Percentiles rank a stretch among this genome's conserved stretches.
These are phyloP conservation scores for Ascochyta fabae DNA, from an alignment of 2,329 filamentous ascomycete species.

Conservation along the genomic window DNA sequence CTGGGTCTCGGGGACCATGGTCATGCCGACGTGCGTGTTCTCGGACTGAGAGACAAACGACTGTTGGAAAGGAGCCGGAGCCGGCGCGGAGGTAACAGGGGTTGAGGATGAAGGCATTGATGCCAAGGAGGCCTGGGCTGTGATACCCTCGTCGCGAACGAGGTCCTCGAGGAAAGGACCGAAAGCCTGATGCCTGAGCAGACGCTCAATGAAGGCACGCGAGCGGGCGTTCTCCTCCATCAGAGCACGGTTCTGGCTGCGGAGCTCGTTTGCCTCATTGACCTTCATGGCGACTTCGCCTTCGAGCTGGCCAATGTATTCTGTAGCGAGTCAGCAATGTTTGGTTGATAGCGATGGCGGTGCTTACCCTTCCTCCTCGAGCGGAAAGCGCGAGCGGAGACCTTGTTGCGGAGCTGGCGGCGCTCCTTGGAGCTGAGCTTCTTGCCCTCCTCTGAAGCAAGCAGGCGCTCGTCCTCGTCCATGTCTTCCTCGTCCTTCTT, in stretches of 20 bases:
- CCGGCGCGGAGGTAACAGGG: constrained; percentile 47
- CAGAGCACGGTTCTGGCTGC: constrained; percentile 79
- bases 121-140: constrained; percentile 39
- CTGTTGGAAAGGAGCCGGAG: constrained; percentile 60
- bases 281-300: constrained; percentile 83
- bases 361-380: constrained; percentile 94
- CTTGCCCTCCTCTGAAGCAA: constrained; percentile 98
- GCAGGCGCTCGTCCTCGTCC: constrained; percentile 93
- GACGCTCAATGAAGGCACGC: constrained; percentile 78
- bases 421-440: constrained; percentile 98
- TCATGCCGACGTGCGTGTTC: constrained; percentile 71
- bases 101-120: constrained; percentile 39
- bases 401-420: constrained; percentile 97
- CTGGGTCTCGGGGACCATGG: constrained; percentile 80
- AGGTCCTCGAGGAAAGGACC: constrained; percentile 55
- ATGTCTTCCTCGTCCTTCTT: constrained; percentile 98
- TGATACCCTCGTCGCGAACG: constrained; percentile 47
- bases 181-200: constrained; percentile 62
- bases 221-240: constrained; percentile 87
- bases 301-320: constrained; percentile 96
- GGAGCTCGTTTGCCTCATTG: constrained; percentile 81
- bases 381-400: constrained; percentile 95
- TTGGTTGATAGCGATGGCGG: neutral
- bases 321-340: constrained; percentile 65
- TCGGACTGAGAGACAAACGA: constrained; percentile 58